A percentile compares a stretch with the other conserved stretches of the same genome.
Evolutionary conservation across 2,329 filamentous ascomycete genomes (phyloP).

Genomic region (Colletotrichum scovillei): DNA sequence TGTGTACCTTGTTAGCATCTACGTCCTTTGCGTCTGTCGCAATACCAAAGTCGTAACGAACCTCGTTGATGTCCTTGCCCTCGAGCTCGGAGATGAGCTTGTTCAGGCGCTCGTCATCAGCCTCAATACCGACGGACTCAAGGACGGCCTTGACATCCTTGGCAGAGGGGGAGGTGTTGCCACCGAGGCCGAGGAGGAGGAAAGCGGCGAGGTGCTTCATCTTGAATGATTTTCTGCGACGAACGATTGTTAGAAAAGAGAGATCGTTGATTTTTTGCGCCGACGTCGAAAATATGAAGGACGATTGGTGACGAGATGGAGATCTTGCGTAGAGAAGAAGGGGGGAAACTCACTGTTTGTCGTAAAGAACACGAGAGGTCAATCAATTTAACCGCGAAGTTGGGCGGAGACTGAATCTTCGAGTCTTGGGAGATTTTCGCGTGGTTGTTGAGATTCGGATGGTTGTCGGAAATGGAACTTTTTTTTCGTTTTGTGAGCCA

Average conservation of each 20-base stretch:
- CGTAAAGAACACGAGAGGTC: conserved; percentile 84
- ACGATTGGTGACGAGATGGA: background rate
- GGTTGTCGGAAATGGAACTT: conserved; percentile 40
- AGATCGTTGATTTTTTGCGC: conserved; percentile 35
- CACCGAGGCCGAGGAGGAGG: conserved; percentile 94
- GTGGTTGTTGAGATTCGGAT: conserved; percentile 36
- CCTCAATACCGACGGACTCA: conserved; percentile 93
- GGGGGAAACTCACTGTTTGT: conserved; percentile 49
- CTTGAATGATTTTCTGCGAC: conserved; percentile 65
- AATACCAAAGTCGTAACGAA: conserved; percentile 56
- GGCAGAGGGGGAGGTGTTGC: conserved; percentile 90
- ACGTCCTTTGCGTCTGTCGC: background rate
- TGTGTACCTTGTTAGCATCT: conserved; percentile 50
- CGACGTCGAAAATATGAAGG: conserved; percentile 11
- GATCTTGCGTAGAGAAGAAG: background rate
- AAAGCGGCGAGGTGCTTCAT: conserved; percentile 99
- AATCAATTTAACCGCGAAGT: conserved; percentile 99
- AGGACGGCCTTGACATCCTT: conserved; percentile 90
- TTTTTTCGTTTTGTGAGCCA: conserved; percentile 37
- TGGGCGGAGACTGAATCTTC: conserved; percentile 99
- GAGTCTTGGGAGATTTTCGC: conserved; percentile 71
- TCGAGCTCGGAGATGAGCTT: conserved; percentile 91
- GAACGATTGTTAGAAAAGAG: conserved; percentile 30
- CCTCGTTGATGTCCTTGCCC: conserved; percentile 94
- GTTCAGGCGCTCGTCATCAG: conserved; percentile 85